phyloP scores from a whole-genome alignment of 805 yeast species.

The Candida andamanensis region DNA sequence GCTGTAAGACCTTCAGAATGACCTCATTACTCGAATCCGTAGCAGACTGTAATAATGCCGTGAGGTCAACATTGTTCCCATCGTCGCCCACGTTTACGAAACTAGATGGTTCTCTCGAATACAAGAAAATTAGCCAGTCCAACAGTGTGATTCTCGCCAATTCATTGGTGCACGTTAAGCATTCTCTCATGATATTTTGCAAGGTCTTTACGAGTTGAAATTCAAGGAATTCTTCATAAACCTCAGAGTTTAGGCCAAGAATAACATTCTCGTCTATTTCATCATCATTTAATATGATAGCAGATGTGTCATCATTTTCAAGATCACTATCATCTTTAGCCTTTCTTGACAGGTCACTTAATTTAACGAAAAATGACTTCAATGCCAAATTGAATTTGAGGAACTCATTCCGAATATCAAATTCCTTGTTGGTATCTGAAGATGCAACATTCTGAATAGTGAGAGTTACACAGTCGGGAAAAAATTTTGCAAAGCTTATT shows the following conservation, averaged over 20 bases:
- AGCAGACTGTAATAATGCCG: conserved; percentile 69
- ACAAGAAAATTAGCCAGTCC: conserved; percentile 85
- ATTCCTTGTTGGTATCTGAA: conserved; percentile 32
- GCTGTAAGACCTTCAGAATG: conserved; percentile 63
- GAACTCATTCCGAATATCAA: conserved; percentile 32
- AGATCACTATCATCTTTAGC: background rate
- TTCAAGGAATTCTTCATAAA: conserved; percentile 37
- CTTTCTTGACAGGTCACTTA: conserved; percentile 19
- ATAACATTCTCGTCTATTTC: conserved; percentile 28
- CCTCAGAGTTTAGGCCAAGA: conserved; percentile 37
- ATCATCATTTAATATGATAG: conserved; percentile 40
- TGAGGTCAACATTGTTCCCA: conserved; percentile 47
- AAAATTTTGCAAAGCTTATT: conserved; percentile 61
- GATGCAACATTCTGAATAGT: conserved; percentile 43
- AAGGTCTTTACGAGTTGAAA: conserved; percentile 48
- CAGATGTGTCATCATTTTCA: conserved; percentile 40
- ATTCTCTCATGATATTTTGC: conserved; percentile 64
- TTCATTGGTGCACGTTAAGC: conserved; percentile 47
- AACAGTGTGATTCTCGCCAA: conserved; percentile 77
- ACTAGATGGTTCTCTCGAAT: conserved; percentile 12
- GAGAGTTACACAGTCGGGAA: conserved; percentile 70
- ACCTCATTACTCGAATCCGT: conserved; percentile 71
- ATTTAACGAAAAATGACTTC: conserved; percentile 26
- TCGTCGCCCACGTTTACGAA: conserved; percentile 13
- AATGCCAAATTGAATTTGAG: conserved; percentile 30